Percentiles rank a stretch among this genome's conserved stretches.
Conservation (phyloP, 2,329 filamentous ascomycete genomes). For the Zarea fungicola region DNA sequence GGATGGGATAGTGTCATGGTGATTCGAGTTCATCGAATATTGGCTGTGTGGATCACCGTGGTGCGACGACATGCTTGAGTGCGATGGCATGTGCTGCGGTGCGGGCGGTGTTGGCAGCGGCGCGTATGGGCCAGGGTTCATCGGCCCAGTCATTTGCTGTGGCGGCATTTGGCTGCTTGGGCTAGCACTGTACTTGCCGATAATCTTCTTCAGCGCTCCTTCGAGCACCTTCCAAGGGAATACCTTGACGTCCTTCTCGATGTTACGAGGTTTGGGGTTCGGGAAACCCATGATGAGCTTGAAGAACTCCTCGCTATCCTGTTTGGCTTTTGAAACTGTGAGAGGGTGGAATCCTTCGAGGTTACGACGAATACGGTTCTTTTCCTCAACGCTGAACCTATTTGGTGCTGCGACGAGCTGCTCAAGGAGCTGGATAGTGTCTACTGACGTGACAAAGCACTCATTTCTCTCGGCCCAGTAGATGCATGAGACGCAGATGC, state of each 20-base stretch:
- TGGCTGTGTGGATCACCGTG: conserved; percentile 29
- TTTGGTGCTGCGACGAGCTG: conserved; percentile 70
- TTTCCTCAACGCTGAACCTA: conserved; percentile 92
- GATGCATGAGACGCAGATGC: conserved; percentile 95
- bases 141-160: conserved; percentile 36
- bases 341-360: conserved; percentile 88
- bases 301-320: conserved; percentile 95
- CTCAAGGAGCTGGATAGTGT: conserved; percentile 93
- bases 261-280: conserved; percentile 90
- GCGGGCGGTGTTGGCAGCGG: conserved; percentile 43
- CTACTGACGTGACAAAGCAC: conserved; percentile 92
- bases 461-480: conserved; percentile 90
- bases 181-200: conserved; percentile 80
- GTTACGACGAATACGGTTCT: conserved; percentile 95
- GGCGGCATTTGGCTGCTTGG: conserved; percentile 35
- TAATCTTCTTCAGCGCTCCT: conserved; percentile 92
- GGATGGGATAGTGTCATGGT: conserved; percentile 47
- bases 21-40: conserved; percentile 37
- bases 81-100: conserved; percentile 27
- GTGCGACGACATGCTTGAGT: conserved; percentile 24
- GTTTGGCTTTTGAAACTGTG: conserved; percentile 88
- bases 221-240: conserved; percentile 92
- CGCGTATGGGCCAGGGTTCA: conserved; percentile 35
- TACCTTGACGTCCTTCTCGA: conserved; percentile 98
- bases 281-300: conserved; percentile 98